phyloP scores from a whole-genome alignment of 306 rosid species.

The Cucurbita pepo region DNA sequence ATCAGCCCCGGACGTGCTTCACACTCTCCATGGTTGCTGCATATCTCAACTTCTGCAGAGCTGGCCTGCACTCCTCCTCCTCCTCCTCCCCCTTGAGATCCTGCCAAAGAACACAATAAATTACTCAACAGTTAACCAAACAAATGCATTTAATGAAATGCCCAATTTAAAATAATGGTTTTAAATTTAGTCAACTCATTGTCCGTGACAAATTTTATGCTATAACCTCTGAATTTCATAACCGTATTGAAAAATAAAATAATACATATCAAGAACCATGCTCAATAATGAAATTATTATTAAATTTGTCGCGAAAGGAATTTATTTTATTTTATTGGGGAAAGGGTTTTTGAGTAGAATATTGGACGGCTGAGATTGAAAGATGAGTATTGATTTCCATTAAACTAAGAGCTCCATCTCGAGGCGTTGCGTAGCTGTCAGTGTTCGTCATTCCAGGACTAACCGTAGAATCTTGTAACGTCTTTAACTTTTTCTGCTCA shows the following conservation, averaged over 20 bases:
- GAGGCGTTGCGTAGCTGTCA: conserved; percentile 1
- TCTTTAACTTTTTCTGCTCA: conserved; percentile 8
- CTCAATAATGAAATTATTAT: background rate
- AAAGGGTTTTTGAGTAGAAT: background rate
- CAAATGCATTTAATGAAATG: conserved; percentile 3
- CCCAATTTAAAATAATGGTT: background rate
- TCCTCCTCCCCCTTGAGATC: conserved; percentile 57
- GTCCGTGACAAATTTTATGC: conserved; percentile 4
- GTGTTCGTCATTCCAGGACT: conserved; percentile 11
- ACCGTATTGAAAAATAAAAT: background rate
- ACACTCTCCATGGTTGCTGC: conserved; percentile 73
- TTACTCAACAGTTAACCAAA: background rate
- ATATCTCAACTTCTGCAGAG: conserved; percentile 27
- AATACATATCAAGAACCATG: background rate
- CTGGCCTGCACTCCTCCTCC: conserved; percentile 40
- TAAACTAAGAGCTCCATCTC: background rate
- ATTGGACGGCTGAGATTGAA: conserved; percentile 2
- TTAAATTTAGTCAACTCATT: conserved; percentile 1
- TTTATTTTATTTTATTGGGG: background rate
- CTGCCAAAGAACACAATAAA: conserved; percentile 19
- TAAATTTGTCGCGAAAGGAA: background rate
- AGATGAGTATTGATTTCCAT: background rate
- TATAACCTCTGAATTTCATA: background rate
- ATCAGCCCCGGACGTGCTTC: conserved; percentile 66
- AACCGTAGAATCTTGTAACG: conserved; percentile 19